Evolutionary conservation across 1,284 basidiomycete genomes (phyloP), one percentile per base, ranked within the genome.

Genomic region (Marasmius oreades): DNA sequence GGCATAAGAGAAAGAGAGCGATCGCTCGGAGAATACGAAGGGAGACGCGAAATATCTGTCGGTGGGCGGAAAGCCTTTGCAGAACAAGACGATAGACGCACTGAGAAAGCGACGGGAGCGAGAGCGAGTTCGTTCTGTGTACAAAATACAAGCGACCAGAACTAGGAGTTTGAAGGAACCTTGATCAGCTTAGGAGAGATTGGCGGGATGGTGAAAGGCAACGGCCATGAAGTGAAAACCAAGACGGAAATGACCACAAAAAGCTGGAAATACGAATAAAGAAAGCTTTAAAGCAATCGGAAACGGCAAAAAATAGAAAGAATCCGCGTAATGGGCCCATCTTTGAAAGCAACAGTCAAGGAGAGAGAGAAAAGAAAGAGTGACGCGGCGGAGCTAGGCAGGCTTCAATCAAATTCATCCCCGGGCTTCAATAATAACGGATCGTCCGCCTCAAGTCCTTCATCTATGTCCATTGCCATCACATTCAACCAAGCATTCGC

Each of bases 341-440:
- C 12, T 11, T 12, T 11, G n/a, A 37, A 37, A 36, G 5, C 2
- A 37, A 20, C 39, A n/a, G 16, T 42, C 39, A 20, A 42, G 39
- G 16, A 14, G n/a, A 3, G 7, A 42, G 39, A 5, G 39, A n/a
- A n/a, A 42, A 7, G n/a, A n/a, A 42, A n/a, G 36, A n/a, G 36
- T 37, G n/a, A 37, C 12, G 12, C 36, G 12, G n/a, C 36, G 20
- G 16, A 42, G 11, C 39, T 4, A 39, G 37, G 18, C n/a, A n/a
- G 39, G n/a, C 39, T 16, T 20, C 7, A 42, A 20, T 16, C 39
- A 42, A n/a, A 42, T 6, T 5, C 11, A 42, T 51, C 46, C 22
- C 44, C 53, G 16, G 53, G 44, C 46, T 59, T 59, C 45, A 59
- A 45, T 36, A 59, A 42, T 36, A 59, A 43, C 44, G 55, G 54